Base-by-base conservation (phyloP, 129 eudicot species). In the Pulicaria dysenterica region DNA sequence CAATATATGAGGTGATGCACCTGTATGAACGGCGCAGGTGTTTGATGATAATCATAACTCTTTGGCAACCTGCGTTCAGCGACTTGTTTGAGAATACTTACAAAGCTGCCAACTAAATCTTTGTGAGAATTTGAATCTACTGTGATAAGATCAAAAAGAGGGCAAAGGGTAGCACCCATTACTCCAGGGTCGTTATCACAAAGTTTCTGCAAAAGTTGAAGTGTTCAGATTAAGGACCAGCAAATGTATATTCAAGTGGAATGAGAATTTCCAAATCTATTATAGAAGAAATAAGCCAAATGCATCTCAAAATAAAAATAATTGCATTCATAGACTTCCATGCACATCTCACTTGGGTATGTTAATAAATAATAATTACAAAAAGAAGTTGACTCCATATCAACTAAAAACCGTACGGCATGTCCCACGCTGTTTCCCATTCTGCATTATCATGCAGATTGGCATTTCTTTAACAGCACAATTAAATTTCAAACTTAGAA, bases 21-120 rank as follows among this genome's bases (percentile, higher is more conserved):
- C 97, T 95, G 99, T 80, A 95, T 86, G 82, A 95, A 95, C 57
- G 99, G 99, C 75, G 99, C 99, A 58, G 99, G 99, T 83, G 89
- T 95, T 83, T 95, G 99, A 83, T 95, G 99, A 86, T 95, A 95
- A 70, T 95, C 99, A 74, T 90, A 95, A 80, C 88, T 88, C 80
- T 95, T 95, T 17, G 99, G 99, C 79, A 95, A 73, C 82, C 96
- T 88, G 59, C 95, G 97, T 58, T 95, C 99, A 43, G 99, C 97
- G 61, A 95, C 96, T 95, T 95, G 99, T 80, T 95, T 95, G 54
- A 95, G 90, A 83, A 95, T 95, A 83, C 85, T 91, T 39, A 91
- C 99, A 74, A 91, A 86, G 83, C 97, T 95, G 44, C 80, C 83
- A 66, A 91, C 97, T 74, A 95, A 76, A 77, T 95, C 99, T 79